These are phyloP conservation scores for Dioscorea dumetorum DNA, from an alignment of 106 monocot species.

Conservation along the genomic window DNA sequence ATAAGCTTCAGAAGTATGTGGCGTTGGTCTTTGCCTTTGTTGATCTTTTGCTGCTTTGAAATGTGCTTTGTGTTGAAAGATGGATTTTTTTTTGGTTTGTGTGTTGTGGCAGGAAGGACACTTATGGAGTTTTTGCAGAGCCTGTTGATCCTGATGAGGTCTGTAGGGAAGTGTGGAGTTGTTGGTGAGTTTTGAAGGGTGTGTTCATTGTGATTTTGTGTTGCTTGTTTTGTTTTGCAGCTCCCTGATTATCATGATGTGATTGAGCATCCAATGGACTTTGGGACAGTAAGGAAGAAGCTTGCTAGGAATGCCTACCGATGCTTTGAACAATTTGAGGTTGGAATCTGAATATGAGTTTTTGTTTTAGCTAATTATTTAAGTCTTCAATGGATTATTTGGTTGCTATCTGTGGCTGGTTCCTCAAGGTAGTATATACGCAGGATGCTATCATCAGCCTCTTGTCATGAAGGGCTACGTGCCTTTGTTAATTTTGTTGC, in stretches of 20 bases:
- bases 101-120: slow-evolving; percentile 62
- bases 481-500: no score
- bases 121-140: slow-evolving; percentile 75
- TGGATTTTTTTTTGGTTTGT: slow-evolving; percentile 1
- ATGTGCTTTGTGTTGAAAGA: slow-evolving; percentile 1
- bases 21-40: neutral
- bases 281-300: slow-evolving; percentile 76
- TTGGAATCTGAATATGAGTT: slow-evolving; percentile 8
- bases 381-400: no score
- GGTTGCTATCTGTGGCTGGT: no score
- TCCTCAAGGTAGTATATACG: no score
- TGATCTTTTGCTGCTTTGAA: slow-evolving; percentile 2
- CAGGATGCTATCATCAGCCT: no score
- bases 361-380: no score
- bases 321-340: slow-evolving; percentile 93
- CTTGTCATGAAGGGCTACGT: no score
- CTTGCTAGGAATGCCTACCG: slow-evolving; percentile 40
- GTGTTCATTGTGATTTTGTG: no score
- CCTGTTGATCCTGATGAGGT: slow-evolving; percentile 93
- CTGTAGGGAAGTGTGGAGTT: neutral
- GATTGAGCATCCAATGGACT: slow-evolving; percentile 95
- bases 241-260: slow-evolving; percentile 88
- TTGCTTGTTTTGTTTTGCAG: slow-evolving; percentile 23
- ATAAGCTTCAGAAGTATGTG: slow-evolving; percentile 85
- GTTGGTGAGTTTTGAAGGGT: no score